phyloP scores from a whole-genome alignment of 768 basidiomycete genomes.

The Pisolithus albus region DNA sequence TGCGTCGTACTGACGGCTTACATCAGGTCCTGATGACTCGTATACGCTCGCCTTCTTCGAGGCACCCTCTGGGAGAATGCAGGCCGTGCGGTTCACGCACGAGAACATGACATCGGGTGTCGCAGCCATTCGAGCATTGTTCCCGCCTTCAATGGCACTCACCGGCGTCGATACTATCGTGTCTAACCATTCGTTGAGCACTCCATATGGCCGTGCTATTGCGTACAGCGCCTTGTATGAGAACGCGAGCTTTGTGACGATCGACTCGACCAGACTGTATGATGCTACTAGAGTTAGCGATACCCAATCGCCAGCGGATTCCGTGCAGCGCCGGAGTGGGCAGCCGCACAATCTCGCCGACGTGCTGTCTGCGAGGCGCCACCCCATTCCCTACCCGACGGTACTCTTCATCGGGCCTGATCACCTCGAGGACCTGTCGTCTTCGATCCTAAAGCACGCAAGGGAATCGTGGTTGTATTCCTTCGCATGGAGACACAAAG shows the following conservation, averaged over 20 bases:
- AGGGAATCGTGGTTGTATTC: constrained; percentile 51
- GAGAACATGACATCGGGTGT: constrained; percentile 86
- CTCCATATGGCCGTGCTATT: constrained; percentile 73
- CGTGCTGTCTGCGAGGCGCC: constrained; percentile 38
- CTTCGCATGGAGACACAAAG: constrained; percentile 75
- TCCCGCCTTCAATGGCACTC: constrained; percentile 65
- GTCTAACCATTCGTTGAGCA: constrained; percentile 66
- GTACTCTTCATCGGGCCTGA: constrained; percentile 65
- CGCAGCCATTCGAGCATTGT: constrained; percentile 66
- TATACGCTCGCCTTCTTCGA: constrained; percentile 65
- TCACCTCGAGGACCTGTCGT: constrained; percentile 51
- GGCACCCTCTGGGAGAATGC: constrained; percentile 44
- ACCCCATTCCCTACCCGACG: constrained; percentile 69
- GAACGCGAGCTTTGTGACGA: constrained; percentile 64
- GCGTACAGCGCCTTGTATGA: constrained; percentile 76
- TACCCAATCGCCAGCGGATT: not conserved
- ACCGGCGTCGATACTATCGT: constrained; percentile 71
- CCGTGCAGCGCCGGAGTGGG: not conserved
- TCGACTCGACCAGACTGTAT: constrained; percentile 51
- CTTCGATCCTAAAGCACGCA: constrained; percentile 48
- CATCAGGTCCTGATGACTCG: constrained; percentile 41
- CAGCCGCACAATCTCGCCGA: constrained; percentile 37
- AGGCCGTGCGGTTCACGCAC: constrained; percentile 67
- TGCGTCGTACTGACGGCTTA: not conserved
- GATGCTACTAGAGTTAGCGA: constrained; percentile 29